These are phyloP conservation scores for Gaertneriomyces sp. DNA, from an alignment of 192 early-diverging fungal species.

Conservation along the genomic window DNA sequence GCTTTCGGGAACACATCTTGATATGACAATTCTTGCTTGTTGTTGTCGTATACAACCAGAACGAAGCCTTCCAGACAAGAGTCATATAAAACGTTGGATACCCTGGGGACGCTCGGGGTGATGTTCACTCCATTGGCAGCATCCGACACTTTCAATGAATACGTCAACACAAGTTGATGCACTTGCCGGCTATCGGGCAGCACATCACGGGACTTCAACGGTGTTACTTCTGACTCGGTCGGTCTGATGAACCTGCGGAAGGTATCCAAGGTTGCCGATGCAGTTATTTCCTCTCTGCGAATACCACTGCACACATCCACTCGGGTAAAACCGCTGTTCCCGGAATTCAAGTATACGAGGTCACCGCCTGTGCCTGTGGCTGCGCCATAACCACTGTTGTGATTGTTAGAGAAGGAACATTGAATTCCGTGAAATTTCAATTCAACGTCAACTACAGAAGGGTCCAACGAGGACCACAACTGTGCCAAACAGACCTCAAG, in stretches of 20 bases:
- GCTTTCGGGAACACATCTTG: slow-evolving; percentile 69
- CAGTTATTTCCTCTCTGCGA: slow-evolving; percentile 64
- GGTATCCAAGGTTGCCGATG: slow-evolving; percentile 51
- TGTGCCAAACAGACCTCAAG: slow-evolving; percentile 82
- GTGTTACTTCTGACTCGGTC: slow-evolving; percentile 53
- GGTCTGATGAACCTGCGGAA: slow-evolving; percentile 70
- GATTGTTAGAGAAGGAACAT: slow-evolving; percentile 39
- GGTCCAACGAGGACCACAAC: slow-evolving; percentile 80
- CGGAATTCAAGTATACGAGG: slow-evolving; percentile 33
- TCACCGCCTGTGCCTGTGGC: slow-evolving; percentile 31
- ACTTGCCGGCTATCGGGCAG: slow-evolving; percentile 64
- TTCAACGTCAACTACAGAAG: slow-evolving; percentile 63
- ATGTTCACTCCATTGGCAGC: slow-evolving; percentile 41
- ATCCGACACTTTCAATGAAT: slow-evolving; percentile 60
- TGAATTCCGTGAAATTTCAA: slow-evolving; percentile 79
- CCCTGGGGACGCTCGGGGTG: slow-evolving; percentile 55
- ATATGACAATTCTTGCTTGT: slow-evolving; percentile 67
- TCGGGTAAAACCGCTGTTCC: slow-evolving; percentile 60
- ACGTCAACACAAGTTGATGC: slow-evolving; percentile 73
- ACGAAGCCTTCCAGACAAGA: slow-evolving; percentile 60
- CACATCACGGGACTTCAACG: slow-evolving; percentile 73
- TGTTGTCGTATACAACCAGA: slow-evolving; percentile 70
- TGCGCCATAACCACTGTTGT: slow-evolving; percentile 17
- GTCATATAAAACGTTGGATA: slow-evolving; percentile 75
- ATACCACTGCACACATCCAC: slow-evolving; percentile 68